Evolutionary conservation across 2,329 filamentous ascomycete genomes (phyloP).

Genomic region (Kalaharituber pfeilii): DNA sequence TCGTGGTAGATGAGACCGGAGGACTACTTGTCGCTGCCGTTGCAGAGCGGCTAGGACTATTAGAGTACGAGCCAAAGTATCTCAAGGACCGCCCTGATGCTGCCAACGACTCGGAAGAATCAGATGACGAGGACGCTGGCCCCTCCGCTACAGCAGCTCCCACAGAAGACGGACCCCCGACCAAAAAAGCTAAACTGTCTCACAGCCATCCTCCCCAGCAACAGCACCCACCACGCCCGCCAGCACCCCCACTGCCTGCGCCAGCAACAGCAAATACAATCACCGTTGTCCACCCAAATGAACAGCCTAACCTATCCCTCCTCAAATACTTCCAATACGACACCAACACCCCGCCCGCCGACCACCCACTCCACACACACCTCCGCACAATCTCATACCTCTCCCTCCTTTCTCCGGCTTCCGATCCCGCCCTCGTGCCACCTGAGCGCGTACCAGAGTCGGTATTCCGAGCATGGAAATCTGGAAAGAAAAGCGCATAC

Average conservation of each 20-base stretch:
- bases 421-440: conserved; percentile 57
- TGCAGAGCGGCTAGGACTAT: conserved; percentile 74
- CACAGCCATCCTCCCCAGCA: neutral
- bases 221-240: conserved; percentile 1
- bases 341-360: conserved; percentile 36
- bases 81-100: conserved; percentile 22
- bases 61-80: conserved; percentile 34
- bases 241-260: conserved; percentile 1
- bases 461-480: conserved; percentile 53
- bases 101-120: conserved; percentile 9
- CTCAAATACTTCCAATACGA: conserved; percentile 85
- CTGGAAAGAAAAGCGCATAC: conserved; percentile 66
- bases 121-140: conserved; percentile 5
- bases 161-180: conserved; percentile 7
- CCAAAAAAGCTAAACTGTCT: neutral
- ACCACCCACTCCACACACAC: conserved; percentile 65
- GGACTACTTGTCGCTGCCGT: conserved; percentile 66
- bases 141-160: neutral
- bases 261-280: conserved; percentile 49
- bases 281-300: conserved; percentile 63
- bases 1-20: conserved; percentile 74
- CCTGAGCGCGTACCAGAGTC: conserved; percentile 43
- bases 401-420: conserved; percentile 60
- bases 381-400: conserved; percentile 81
- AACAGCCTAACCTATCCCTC: conserved; percentile 71